phyloP scores from a whole-genome alignment of 164 flowering plant genomes.

The Aristolochia contorta region DNA sequence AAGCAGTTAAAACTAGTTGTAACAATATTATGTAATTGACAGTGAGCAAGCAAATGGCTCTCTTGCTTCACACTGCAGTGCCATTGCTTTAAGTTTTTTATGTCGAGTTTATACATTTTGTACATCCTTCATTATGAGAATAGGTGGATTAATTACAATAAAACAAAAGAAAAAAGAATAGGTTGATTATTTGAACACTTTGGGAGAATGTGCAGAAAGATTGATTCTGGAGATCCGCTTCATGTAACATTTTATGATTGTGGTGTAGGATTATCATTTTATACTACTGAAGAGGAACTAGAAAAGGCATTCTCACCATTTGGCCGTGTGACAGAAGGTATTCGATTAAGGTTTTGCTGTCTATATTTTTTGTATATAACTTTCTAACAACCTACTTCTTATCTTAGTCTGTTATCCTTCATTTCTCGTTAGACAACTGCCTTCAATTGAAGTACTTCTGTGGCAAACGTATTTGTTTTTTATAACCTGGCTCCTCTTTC shows the following conservation, averaged over 20 bases:
- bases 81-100: too few species aligned
- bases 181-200: too few species aligned
- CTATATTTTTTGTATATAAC: background rate
- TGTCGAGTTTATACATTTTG: too few species aligned
- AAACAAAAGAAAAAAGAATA: too few species aligned
- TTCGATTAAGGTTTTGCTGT: background rate
- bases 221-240: background rate
- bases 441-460: background rate
- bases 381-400: background rate
- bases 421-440: background rate
- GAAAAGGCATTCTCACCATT: slow-evolving; percentile 46
- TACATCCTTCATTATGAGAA: too few species aligned
- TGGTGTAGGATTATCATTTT: slow-evolving; percentile 50
- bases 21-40: too few species aligned
- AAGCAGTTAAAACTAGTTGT: too few species aligned
- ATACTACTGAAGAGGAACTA: slow-evolving; percentile 37
- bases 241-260: background rate
- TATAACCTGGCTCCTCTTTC: background rate
- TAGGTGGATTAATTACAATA: too few species aligned
- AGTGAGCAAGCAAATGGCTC: too few species aligned
- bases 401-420: background rate
- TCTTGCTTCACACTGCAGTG: too few species aligned
- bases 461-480: background rate
- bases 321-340: slow-evolving; percentile 59
- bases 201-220: too few species aligned